A percentile compares a stretch with the other conserved stretches of the same genome.
Conservation (phyloP, 2,329 filamentous ascomycete species). For the Colletotrichum endophyticum region DNA sequence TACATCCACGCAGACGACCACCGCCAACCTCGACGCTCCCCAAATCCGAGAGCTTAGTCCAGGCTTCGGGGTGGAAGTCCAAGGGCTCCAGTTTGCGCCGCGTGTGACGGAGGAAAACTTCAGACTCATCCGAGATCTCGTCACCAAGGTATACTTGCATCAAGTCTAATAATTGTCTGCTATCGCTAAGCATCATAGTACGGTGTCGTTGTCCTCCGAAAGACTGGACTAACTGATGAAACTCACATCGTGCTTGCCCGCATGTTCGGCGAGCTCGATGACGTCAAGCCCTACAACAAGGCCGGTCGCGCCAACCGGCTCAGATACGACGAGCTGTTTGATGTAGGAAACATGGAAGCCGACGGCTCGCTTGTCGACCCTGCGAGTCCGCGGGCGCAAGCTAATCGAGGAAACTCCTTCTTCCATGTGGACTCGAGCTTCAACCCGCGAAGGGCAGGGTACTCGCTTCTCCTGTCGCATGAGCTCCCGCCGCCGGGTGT, state of each 20-base stretch:
- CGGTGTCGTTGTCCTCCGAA: slow-evolving; percentile 56
- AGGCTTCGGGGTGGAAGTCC: not conserved
- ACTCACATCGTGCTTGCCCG: slow-evolving; percentile 54
- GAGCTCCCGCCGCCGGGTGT: slow-evolving; percentile 49
- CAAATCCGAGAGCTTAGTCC: not conserved
- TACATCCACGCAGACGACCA: not conserved
- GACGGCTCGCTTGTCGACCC: slow-evolving; percentile 46
- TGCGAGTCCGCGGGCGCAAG: not conserved
- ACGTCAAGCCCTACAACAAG: slow-evolving; percentile 53
- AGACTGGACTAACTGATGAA: slow-evolving; percentile 53
- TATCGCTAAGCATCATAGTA: slow-evolving; percentile 40
- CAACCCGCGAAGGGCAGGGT: slow-evolving; percentile 57
- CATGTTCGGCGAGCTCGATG: slow-evolving; percentile 52
- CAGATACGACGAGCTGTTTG: slow-evolving; percentile 57
- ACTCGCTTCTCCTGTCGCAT: slow-evolving; percentile 55
- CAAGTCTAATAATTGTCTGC: not conserved
- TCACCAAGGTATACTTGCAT: not conserved
- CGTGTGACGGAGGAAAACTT: not conserved
- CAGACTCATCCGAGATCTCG: not conserved
- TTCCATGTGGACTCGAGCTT: slow-evolving; percentile 62
- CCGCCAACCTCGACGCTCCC: not conserved
- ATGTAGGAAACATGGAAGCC: slow-evolving; percentile 59
- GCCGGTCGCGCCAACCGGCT: slow-evolving; percentile 52
- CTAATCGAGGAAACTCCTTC: slow-evolving; percentile 45
- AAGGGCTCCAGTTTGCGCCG: not conserved